Evolutionary conservation across 208 protist genomes (phyloP).

Genomic region (Trypanosoma lewisi): DNA sequence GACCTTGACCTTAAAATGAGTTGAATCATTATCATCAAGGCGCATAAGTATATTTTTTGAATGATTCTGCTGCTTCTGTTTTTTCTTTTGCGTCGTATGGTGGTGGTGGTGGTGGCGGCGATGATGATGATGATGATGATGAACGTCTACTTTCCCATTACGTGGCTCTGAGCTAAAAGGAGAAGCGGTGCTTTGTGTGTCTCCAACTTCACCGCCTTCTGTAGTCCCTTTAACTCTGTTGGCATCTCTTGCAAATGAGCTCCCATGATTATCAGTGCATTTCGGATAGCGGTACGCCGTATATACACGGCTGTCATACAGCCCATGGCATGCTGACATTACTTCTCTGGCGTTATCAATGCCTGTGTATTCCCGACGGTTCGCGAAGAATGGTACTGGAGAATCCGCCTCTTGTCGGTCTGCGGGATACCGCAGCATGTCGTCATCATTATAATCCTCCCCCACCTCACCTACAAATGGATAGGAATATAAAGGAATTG

Average conservation of each 20-base stretch:
- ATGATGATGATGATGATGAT: no score
- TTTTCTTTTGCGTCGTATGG: no score
- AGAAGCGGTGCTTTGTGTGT: not conserved
- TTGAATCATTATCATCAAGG: not conserved
- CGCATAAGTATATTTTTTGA: not conserved
- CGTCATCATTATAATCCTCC: no score
- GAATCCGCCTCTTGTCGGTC: not conserved
- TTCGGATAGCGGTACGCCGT: conserved; percentile 2
- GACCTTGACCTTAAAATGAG: not conserved
- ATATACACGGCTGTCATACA: conserved; percentile 1
- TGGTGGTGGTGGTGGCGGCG: no score
- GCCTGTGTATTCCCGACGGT: not conserved
- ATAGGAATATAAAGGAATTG: not conserved
- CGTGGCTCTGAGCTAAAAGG: not conserved
- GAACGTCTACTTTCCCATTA: not conserved
- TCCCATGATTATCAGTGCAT: not conserved
- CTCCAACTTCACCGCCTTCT: not conserved
- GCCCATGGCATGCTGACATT: not conserved
- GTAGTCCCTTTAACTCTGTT: not conserved
- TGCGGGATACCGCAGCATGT: not conserved
- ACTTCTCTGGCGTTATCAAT: not conserved
- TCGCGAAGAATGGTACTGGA: conserved; percentile 4
- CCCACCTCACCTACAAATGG: no score
- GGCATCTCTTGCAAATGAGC: not conserved
- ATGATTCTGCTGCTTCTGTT: no score